Base-by-base conservation (phyloP, 345 rosid species). In the Luvunga scandens region DNA sequence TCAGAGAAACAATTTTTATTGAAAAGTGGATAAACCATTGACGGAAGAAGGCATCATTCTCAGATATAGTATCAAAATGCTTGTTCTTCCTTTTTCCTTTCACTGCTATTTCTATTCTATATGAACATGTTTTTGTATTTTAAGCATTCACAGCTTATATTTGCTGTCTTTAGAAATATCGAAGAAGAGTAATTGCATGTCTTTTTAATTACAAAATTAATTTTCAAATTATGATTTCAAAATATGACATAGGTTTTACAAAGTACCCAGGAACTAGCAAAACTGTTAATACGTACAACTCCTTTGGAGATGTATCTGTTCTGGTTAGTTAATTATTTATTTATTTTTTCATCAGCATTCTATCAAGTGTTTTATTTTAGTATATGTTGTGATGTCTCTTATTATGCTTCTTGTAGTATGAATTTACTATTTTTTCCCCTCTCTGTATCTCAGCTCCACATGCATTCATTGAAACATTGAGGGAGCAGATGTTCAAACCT, bases 401-500 rank as follows among this genome's bases (percentile, higher is more conserved):
- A 8, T 56, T 24, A 24, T 30, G 21, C 53, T 24, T 60, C 10
- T 31, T 33, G 14, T 65, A 31, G 50, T 55, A 9, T 16, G 57
- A 76, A 64, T 30, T 69, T 67, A 63, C 68, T 69, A 64, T 69
- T 28, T 57, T 28, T 30, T 79, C 59, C 34, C 36, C 57, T 63
- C 74, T 30, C 21, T 80, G 33, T 71, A 31, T 86, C 83, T 69
- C 89, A 91, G 99, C 92, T 22, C 95, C 97, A 12, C 83, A 85
- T 82, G 90, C 95, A 62, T 97, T 97, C 77, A 90, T 97, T 39
- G 98, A 97, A 72, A 97, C 98, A 60, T 81, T 97, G 88, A 91
- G 97, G 83, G 99, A 97, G 74, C 88, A 91, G 75, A 91, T 97
- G 95, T 94, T 97, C 88, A 97, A 97, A 82, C 99, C 99, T 14